Evolutionary conservation across 73 alveolate species (phyloP).

Genomic region (Breviolum minutum): DNA sequence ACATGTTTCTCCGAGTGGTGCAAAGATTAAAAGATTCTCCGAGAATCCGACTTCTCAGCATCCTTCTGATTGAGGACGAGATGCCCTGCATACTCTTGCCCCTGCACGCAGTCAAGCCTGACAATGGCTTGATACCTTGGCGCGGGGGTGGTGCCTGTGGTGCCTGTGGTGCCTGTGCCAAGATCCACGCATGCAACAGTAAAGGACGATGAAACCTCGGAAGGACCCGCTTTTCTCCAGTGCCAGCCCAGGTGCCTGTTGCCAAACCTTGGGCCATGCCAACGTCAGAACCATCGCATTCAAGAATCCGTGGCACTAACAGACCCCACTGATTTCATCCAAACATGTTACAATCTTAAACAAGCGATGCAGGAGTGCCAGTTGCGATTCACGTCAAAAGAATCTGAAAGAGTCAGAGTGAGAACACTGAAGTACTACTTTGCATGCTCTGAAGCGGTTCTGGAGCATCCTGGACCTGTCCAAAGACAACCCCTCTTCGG

Average conservation of each 20-base stretch:
- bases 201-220: too few relatives aligned
- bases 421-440: too few relatives aligned
- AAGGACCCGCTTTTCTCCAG: not conserved
- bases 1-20: too few relatives aligned
- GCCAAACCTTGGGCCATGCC: constrained; percentile 21
- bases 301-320: not conserved
- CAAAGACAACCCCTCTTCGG: not conserved
- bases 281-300: not conserved
- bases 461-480: too few relatives aligned
- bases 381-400: not conserved
- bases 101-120: constrained; percentile 74
- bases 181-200: too few relatives aligned
- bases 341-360: not conserved
- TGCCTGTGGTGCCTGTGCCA: too few relatives aligned
- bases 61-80: constrained; percentile 61
- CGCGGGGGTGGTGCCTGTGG: too few relatives aligned
- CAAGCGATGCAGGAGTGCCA: not conserved
- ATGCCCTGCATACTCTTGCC: constrained; percentile 77
- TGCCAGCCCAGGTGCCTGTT: constrained; percentile 20
- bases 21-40: too few relatives aligned
- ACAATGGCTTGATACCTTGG: constrained; percentile 75
- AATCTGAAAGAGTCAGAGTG: too few relatives aligned
- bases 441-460: too few relatives aligned
- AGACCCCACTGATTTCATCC: too few relatives aligned
- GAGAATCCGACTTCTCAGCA: constrained; percentile 42